A percentile compares a stretch with the other conserved stretches of the same genome.
Evolutionary conservation across 345 rosid genomes (phyloP).

Genomic region (Dimocarpus longan): DNA sequence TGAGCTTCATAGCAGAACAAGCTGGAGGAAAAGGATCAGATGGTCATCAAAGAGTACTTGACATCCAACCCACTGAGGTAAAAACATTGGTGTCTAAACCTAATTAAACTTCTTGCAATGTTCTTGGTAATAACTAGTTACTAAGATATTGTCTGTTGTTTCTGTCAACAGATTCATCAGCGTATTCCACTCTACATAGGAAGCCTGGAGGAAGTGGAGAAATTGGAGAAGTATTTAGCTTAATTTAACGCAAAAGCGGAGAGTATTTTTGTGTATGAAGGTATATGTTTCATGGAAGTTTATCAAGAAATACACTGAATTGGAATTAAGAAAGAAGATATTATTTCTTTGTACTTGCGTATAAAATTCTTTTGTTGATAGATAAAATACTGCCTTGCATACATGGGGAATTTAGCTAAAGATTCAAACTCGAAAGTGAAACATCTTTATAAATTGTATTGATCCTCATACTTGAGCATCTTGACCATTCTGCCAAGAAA

Average conservation of each 20-base stretch:
- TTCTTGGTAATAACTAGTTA: not conserved
- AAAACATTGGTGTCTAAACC: not conserved
- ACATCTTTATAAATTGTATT: not conserved
- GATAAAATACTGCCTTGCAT: not conserved
- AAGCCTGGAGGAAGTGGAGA: slow-evolving; percentile 87
- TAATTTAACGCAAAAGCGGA: slow-evolving; percentile 39
- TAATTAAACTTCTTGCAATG: not conserved
- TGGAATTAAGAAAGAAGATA: slow-evolving; percentile 13
- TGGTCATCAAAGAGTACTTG: slow-evolving; percentile 80
- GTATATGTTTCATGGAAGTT: slow-evolving; percentile 8
- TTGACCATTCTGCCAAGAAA: slow-evolving; percentile 12
- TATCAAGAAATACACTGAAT: slow-evolving; percentile 8
- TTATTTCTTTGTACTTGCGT: not conserved
- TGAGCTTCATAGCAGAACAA: slow-evolving; percentile 95
- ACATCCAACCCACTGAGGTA: slow-evolving; percentile 81
- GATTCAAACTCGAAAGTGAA: not conserved
- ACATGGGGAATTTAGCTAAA: not conserved
- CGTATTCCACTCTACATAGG: slow-evolving; percentile 92
- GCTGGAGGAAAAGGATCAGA: slow-evolving; percentile 99
- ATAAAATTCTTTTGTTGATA: slow-evolving; percentile 4
- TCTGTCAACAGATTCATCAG: slow-evolving; percentile 69
- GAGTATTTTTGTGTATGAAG: slow-evolving; percentile 28
- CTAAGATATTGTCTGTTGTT: not conserved
- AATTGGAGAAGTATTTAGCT: slow-evolving; percentile 88
- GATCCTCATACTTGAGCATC: not conserved